Percentiles rank a stretch among this genome's conserved stretches.
These are phyloP conservation scores for Starmerella bombicola DNA, from an alignment of 805 yeast species.

Conservation along the genomic window DNA sequence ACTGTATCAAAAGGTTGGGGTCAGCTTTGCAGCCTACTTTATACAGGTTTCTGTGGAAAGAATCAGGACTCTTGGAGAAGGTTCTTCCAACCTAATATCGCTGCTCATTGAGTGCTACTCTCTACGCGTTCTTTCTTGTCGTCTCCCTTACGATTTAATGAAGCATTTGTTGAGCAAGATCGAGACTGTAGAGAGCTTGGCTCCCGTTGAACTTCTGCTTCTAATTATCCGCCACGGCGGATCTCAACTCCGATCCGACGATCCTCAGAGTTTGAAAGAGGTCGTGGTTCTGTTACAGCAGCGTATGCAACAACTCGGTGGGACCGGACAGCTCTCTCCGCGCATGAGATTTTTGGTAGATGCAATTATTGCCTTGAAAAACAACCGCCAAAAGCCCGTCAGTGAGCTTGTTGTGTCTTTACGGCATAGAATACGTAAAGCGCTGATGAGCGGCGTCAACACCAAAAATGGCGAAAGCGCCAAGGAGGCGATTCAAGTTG, in stretches of 20 bases:
- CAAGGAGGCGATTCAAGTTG: conserved; percentile 69
- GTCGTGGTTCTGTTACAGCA: conserved; percentile 51
- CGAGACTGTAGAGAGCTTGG: conserved; percentile 35
- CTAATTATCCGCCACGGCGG: conserved; percentile 68
- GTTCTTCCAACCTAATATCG: conserved; percentile 45
- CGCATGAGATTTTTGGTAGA: conserved; percentile 77
- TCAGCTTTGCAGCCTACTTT: conserved; percentile 79
- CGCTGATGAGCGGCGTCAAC: conserved; percentile 34
- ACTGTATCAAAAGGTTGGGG: conserved; percentile 65
- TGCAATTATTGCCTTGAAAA: conserved; percentile 71
- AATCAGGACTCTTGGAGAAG: background rate
- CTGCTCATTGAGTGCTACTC: conserved; percentile 65
- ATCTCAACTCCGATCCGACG: conserved; percentile 75
- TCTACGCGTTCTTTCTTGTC: conserved; percentile 62
- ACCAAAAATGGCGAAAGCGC: conserved; percentile 32
- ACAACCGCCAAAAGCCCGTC: conserved; percentile 58
- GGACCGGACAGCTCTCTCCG: conserved; percentile 34
- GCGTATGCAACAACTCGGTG: conserved; percentile 30
- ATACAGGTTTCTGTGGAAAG: conserved; percentile 53
- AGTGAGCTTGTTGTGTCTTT: conserved; percentile 44
- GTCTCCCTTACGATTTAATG: conserved; percentile 66
- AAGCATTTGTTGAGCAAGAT: conserved; percentile 38
- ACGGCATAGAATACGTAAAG: conserved; percentile 49
- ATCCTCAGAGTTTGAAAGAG: conserved; percentile 72
- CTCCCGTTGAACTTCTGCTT: conserved; percentile 62